phyloP scores from a whole-genome alignment of 257 asterid genomes.

The Prunella vulgaris region DNA sequence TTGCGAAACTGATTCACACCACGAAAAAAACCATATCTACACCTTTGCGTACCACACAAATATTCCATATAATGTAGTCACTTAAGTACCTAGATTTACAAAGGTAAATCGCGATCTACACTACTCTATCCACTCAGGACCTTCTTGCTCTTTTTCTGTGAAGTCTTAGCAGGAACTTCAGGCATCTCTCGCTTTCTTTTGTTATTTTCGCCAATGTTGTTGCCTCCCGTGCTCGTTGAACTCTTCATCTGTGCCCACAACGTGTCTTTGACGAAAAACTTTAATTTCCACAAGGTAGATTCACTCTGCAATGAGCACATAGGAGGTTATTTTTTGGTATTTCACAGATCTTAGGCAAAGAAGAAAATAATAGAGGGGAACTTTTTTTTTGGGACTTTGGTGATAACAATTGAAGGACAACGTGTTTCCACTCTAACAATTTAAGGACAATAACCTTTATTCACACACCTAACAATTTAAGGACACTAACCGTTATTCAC shows the following conservation, averaged over 20 bases:
- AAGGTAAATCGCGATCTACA: slow-evolving; percentile 17
- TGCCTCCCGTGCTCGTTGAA: slow-evolving; percentile 36
- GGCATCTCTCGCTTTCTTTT: slow-evolving; percentile 51
- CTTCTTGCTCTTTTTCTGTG: slow-evolving; percentile 55
- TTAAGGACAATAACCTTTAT: too few relatives aligned
- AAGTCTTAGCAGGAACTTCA: slow-evolving; percentile 36
- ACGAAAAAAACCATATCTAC: background rate
- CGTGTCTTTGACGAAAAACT: slow-evolving; percentile 64
- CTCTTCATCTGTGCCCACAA: slow-evolving; percentile 52
- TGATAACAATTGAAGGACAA: background rate
- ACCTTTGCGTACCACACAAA: background rate
- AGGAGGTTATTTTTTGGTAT: background rate
- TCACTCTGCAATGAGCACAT: slow-evolving; percentile 48
- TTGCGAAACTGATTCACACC: too few relatives aligned
- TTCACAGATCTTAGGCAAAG: background rate
- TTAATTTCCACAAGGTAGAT: slow-evolving; percentile 62
- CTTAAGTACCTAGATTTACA: slow-evolving; percentile 1
- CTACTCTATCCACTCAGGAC: slow-evolving; percentile 9
- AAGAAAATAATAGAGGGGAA: background rate
- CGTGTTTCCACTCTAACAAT: too few relatives aligned
- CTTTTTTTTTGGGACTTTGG: too few relatives aligned
- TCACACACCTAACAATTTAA: too few relatives aligned
- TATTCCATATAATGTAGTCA: background rate
- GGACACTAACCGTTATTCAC: too few relatives aligned
- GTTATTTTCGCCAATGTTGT: slow-evolving; percentile 35